Conservation (phyloP, 2,329 filamentous ascomycete genomes). For the Pseudogymnoascus verrucosus region DNA sequence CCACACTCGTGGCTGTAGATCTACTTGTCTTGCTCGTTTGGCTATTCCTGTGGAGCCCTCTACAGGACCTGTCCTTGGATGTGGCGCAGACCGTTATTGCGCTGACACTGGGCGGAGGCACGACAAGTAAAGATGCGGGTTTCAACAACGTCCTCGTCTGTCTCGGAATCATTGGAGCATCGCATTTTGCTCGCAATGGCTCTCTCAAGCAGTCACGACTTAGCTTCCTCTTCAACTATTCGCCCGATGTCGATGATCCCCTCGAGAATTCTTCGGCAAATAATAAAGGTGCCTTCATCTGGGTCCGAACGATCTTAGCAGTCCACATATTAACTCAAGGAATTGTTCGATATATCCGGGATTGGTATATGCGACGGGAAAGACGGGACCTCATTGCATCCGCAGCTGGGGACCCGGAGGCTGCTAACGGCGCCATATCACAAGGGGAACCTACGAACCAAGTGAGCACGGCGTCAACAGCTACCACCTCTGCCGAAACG, state of each 20-base stretch:
- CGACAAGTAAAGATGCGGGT: constrained; percentile 57
- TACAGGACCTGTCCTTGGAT: constrained; percentile 82
- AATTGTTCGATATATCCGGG: constrained; percentile 60
- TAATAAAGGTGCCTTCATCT: constrained; percentile 51
- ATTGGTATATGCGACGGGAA: constrained; percentile 58
- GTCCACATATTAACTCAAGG: constrained; percentile 71
- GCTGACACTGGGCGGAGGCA: constrained; percentile 78
- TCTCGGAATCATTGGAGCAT: constrained; percentile 52
- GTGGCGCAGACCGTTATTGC: constrained; percentile 90
- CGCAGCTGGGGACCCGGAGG: constrained; percentile 53
- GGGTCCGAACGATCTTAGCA: constrained; percentile 60
- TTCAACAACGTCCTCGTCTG: constrained; percentile 66
- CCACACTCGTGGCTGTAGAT: constrained; percentile 78
- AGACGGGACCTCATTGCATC: constrained; percentile 43
- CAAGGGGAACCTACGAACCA: background rate
- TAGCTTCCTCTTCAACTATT: constrained; percentile 21
- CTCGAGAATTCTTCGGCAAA: constrained; percentile 35
- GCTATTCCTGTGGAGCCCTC: constrained; percentile 78
- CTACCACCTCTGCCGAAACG: constrained; percentile 44
- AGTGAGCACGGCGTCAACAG: constrained; percentile 25
- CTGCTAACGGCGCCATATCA: constrained; percentile 37
- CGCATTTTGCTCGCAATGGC: constrained; percentile 24
- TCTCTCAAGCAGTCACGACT: constrained; percentile 23
- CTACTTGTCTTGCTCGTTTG: constrained; percentile 74
- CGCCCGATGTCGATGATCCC: constrained; percentile 35